Evolutionary conservation across 2,329 filamentous ascomycete species (phyloP).

Genomic region (Xylariales sp.): DNA sequence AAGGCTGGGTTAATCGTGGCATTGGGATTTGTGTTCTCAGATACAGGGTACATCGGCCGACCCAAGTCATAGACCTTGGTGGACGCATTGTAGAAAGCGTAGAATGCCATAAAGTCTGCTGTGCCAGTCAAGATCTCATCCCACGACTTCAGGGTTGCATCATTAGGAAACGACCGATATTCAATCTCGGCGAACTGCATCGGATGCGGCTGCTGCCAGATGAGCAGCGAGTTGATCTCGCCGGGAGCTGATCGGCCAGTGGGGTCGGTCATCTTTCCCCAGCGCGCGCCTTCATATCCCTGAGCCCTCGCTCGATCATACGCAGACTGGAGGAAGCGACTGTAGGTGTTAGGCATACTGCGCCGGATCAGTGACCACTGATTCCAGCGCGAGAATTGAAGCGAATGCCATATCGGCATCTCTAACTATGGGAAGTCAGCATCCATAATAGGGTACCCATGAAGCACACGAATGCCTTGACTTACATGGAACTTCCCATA

Average conservation of each 20-base stretch:
- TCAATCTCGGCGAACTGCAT: conserved; percentile 57
- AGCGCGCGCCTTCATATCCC: conserved; percentile 39
- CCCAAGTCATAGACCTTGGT: conserved; percentile 47
- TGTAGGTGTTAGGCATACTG: conserved; percentile 41
- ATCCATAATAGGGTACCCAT: conserved; percentile 7
- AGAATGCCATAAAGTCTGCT: conserved; percentile 57
- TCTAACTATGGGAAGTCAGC: conserved; percentile 32
- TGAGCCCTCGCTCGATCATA: conserved; percentile 31
- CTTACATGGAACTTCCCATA: conserved; percentile 50
- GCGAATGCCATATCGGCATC: conserved; percentile 49
- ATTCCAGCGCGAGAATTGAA: conserved; percentile 46
- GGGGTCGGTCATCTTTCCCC: conserved; percentile 54
- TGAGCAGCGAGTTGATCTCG: conserved; percentile 55
- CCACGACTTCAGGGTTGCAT: conserved; percentile 45
- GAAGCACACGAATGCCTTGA: not conserved
- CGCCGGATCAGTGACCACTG: conserved; percentile 40
- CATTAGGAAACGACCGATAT: conserved; percentile 40
- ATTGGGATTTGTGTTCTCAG: conserved; percentile 56
- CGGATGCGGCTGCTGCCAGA: conserved; percentile 60
- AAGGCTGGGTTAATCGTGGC: conserved; percentile 54
- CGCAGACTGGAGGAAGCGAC: conserved; percentile 37
- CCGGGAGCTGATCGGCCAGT: conserved; percentile 51
- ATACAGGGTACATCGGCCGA: conserved; percentile 40
- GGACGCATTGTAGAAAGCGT: conserved; percentile 48
- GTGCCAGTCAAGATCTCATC: conserved; percentile 44